Evolutionary conservation across 2,329 filamentous ascomycete genomes (phyloP), one percentile per base, ranked within the genome.

Genomic region (Bertia moriformis): DNA sequence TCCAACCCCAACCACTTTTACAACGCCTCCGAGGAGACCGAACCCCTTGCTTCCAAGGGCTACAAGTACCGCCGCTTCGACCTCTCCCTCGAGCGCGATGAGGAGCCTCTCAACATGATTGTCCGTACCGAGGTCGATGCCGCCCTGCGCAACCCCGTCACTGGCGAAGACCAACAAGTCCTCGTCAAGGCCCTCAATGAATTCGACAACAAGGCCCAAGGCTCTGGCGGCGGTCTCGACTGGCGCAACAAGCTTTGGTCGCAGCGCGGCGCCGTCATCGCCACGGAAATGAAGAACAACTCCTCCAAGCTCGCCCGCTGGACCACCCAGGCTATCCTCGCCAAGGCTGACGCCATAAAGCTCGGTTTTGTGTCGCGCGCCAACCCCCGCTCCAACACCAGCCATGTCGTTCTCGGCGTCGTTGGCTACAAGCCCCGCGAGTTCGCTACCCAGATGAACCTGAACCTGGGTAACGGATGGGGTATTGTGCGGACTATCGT

Each of bases 271-370:
- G 91, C 91, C 41, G 89, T 98, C 33, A 83, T 98, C 18, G 91
- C 91, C 15, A 98, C 91, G 12, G 91, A 98, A 69, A 98, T 98
- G 91, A 98, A 98, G 84, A 98, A 98, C 77, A 98, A 98, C 75
- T 87, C 79, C 56, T 93, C 86, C 82, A 98, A 98, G 71, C 79
- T 98, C 45, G 91, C 91, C 42, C 73, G 91, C 59, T 98, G 91
- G 91, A 94, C 91, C 20, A 86, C 89, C 33, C 91, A 98, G 70
- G 85, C 83, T 55, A 95, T 98, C 55, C 76, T 98, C 42, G 88
- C 89, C 58, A 88, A 88, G 66, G 88, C 91, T n/a, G 91, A 98
- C 58, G 71, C 87, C 48, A 95, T 98, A 87, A 98, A 96, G 71
- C 78, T 98, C 59, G 91, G 86, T 52, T 98, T 98, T 65, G 87